Base-by-base conservation (phyloP, 345 rosid species). In the Corchorus olitorius region DNA sequence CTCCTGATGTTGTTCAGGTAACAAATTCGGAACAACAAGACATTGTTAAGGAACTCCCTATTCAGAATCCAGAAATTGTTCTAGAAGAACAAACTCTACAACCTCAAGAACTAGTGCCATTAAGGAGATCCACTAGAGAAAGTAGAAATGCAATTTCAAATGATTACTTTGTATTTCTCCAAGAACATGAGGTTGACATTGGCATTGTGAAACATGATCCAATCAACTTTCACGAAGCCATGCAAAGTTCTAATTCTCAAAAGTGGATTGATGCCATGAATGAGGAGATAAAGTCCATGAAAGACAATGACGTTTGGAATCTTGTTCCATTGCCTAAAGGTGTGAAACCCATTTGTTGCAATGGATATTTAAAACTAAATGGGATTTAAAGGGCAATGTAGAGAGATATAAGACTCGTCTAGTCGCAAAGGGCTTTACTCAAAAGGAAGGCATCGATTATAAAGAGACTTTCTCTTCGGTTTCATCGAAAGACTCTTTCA, bases 81-180 rank as follows among this genome's bases (percentile, higher is more conserved):
- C 27, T 27, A 27, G 1, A 27, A 50, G 17, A 3, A 16, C 16
- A 39, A 64, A 37, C 46, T 33, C 20, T 16, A 37, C 68, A 34
- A 37, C 48, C 4, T 35, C 12, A 33, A 64, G 49, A 56, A 8
- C 62, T 1, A 2, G 17, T 19, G 62, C 62, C 62, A 56, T 56
- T 56, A 56, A 56, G 39, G 34, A 65, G 60, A 65, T 73, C 75
- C 45, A 74, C 15, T 56, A 7, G 55, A 68, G 71, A 70, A 2
- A 62, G 53, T 45, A 77, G 65, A 72, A 71, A 34, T 62, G 70
- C n/a, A 19, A 49, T 71, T 15, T 13, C 41, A 14, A 55, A 69
- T 22, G 74, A 66, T 55, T 79, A 66, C 8, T 19, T 66, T 19
- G 61, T 79, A 33, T 74, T 73, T 66, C 72, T 79, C 15, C 77